These are phyloP conservation scores for Liquidambar formosana DNA, from an alignment of 164 flowering plant genomes.

Conservation along the genomic window DNA sequence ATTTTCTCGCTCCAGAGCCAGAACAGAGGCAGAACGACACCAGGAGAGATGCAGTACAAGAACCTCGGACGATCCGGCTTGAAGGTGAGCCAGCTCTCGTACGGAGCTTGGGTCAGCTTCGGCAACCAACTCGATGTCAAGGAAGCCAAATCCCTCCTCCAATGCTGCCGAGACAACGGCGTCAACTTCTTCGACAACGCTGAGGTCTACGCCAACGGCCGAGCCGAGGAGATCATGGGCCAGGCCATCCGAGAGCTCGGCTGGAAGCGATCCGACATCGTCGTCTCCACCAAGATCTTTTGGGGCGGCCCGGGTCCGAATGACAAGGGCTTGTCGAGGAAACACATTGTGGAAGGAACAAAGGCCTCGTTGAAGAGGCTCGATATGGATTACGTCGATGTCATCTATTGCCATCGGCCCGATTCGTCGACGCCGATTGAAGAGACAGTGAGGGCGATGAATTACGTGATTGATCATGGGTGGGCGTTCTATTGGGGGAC, in stretches of 20 bases:
- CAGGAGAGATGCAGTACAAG: slow-evolving; percentile 89
- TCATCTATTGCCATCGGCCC: slow-evolving; percentile 89
- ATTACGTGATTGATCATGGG: slow-evolving; percentile 89
- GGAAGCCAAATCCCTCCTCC: slow-evolving; percentile 87
- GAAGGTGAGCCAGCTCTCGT: slow-evolving; percentile 92
- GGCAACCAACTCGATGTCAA: slow-evolving; percentile 98
- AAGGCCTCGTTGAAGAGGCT: slow-evolving; percentile 81
- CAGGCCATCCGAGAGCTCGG: slow-evolving; percentile 96
- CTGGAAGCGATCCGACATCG: slow-evolving; percentile 91
- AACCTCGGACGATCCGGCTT: slow-evolving; percentile 88
- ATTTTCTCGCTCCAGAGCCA: neutral
- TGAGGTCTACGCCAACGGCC: slow-evolving; percentile 97
- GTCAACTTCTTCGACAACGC: slow-evolving; percentile 99
- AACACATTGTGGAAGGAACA: slow-evolving; percentile 91
- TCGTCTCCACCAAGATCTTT: slow-evolving; percentile 95
- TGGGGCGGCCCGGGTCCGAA: slow-evolving; percentile 97
- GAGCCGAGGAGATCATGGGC: slow-evolving; percentile 99
- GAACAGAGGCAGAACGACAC: neutral
- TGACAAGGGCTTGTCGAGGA: slow-evolving; percentile 87
- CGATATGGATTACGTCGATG: slow-evolving; percentile 93
- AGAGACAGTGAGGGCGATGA: slow-evolving; percentile 99
- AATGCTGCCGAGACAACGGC: slow-evolving; percentile 91
- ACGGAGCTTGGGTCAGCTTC: slow-evolving; percentile 98
- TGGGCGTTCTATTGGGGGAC: slow-evolving; percentile 99
- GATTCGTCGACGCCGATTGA: slow-evolving; percentile 84